phyloP scores from a whole-genome alignment of 306 rosid species.

The Macrotyloma uniflorum region DNA sequence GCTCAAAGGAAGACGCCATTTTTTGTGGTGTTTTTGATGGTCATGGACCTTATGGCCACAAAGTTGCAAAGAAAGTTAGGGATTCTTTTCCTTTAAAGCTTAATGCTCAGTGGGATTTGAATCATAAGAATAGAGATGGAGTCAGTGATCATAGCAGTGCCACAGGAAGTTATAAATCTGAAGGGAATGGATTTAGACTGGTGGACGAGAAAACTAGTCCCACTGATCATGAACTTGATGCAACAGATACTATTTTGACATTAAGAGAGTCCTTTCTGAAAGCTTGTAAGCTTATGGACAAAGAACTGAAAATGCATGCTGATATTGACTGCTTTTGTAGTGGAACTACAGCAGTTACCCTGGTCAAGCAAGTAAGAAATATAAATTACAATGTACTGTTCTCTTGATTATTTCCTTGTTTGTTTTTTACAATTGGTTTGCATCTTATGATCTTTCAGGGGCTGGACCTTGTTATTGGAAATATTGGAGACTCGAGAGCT shows the following conservation, averaged over 20 bases:
- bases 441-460: constrained; percentile 55
- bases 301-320: constrained; percentile 85
- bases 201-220: constrained; percentile 39
- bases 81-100: constrained; percentile 85
- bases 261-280: constrained; percentile 72
- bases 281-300: constrained; percentile 85
- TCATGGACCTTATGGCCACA: constrained; percentile 92
- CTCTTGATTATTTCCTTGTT: constrained; percentile 16
- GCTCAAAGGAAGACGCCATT: constrained; percentile 61
- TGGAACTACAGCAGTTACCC: constrained; percentile 90
- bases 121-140: constrained; percentile 43
- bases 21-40: constrained; percentile 99
- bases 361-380: constrained; percentile 77
- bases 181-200: constrained; percentile 40
- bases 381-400: constrained; percentile 12
- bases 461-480: constrained; percentile 76
- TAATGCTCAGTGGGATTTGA: constrained; percentile 70
- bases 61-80: constrained; percentile 85
- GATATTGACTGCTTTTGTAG: constrained; percentile 83
- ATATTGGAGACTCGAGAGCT: constrained; percentile 67
- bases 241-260: constrained; percentile 38
- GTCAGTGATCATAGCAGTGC: constrained; percentile 36
- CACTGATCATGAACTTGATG: constrained; percentile 37
- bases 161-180: constrained; percentile 41
- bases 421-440: constrained; percentile 15